These are phyloP conservation scores for Speleostelium caveatum DNA, from an alignment of 78 protist genomes.

Conservation along the genomic window DNA sequence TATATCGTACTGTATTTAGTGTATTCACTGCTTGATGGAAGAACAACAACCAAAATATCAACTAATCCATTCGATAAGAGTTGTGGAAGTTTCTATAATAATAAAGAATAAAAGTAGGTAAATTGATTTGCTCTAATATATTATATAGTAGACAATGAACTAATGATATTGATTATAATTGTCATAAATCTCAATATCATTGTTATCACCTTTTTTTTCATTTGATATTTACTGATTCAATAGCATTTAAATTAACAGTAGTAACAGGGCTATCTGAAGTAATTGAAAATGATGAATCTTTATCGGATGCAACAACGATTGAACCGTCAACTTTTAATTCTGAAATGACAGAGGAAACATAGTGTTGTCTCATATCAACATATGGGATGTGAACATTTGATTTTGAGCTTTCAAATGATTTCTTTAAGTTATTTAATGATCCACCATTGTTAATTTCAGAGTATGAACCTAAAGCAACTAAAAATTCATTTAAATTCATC, in stretches of 20 bases:
- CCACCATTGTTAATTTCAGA: slow-evolving; percentile 31
- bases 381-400: slow-evolving; percentile 53
- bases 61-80: slow-evolving; percentile 11
- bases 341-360: slow-evolving; percentile 19
- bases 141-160: no score
- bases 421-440: slow-evolving; percentile 13
- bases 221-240: no score
- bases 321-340: slow-evolving; percentile 10
- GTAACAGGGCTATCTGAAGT: neutral
- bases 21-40: neutral
- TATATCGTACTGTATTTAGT: slow-evolving; percentile 5
- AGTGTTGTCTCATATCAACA: neutral
- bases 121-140: no score
- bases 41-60: slow-evolving; percentile 60
- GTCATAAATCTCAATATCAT: neutral
- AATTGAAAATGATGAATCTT: neutral
- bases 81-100: no score
- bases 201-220: neutral
- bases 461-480: slow-evolving; percentile 36
- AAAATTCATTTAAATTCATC: slow-evolving; percentile 60
- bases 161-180: neutral
- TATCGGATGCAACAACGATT: slow-evolving; percentile 38
- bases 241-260: neutral
- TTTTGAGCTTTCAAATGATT: slow-evolving; percentile 14
- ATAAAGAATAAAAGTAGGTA: no score